phyloP scores from a whole-genome alignment of 768 basidiomycete genomes.

The Inosperma sp. region DNA sequence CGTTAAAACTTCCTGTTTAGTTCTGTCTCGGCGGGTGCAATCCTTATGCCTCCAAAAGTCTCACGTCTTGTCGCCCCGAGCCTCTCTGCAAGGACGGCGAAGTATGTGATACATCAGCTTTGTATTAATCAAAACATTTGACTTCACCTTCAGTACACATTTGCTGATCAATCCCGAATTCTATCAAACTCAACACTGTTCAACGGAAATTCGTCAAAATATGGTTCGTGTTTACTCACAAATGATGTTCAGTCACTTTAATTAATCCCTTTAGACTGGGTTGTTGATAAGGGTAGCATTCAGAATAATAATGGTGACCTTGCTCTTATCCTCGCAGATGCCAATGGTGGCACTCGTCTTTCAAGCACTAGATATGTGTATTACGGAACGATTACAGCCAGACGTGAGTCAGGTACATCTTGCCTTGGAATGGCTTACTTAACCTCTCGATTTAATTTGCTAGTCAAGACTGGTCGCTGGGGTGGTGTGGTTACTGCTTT shows the following conservation, averaged over 20 bases:
- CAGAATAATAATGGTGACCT: conserved; percentile 68
- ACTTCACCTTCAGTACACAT: conserved; percentile 44
- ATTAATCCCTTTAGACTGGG: conserved; percentile 50
- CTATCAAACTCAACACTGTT: conserved; percentile 61
- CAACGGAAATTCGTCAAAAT: conserved; percentile 68
- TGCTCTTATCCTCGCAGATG: conserved; percentile 60
- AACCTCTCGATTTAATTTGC: background rate
- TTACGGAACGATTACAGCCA: conserved; percentile 72
- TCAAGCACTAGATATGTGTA: conserved; percentile 79
- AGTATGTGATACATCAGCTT: conserved; percentile 16
- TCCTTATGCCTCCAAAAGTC: conserved; percentile 59
- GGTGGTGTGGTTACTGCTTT: conserved; percentile 79
- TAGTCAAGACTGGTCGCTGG: conserved; percentile 80
- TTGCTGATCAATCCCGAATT: conserved; percentile 62
- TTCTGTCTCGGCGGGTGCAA: conserved; percentile 88
- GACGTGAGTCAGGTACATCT: conserved; percentile 33
- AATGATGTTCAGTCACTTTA: background rate
- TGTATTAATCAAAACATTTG: background rate
- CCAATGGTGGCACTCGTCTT: conserved; percentile 71
- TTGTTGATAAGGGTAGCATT: conserved; percentile 61
- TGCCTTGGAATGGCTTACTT: background rate
- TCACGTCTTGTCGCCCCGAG: conserved; percentile 63
- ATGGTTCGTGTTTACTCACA: conserved; percentile 39
- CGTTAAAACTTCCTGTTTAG: conserved; percentile 29
- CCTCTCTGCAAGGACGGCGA: conserved; percentile 68